Conservation (phyloP, 495 filamentous ascomycete genomes). For the Penicillium ochrochloron region DNA sequence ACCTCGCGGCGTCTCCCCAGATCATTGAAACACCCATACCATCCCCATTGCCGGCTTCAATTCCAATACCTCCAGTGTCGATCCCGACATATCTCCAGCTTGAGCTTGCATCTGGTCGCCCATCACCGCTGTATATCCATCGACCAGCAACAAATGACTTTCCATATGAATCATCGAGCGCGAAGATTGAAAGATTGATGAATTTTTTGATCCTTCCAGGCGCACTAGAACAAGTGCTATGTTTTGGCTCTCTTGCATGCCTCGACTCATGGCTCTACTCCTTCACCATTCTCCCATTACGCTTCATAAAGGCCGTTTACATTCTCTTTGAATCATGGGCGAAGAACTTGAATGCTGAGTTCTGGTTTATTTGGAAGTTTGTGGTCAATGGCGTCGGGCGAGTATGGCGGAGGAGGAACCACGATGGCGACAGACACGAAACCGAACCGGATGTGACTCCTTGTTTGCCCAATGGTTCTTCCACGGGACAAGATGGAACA, state of each 20-base stretch:
- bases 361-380: constrained; percentile 68
- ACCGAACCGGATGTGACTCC: constrained; percentile 35
- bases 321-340: constrained; percentile 77
- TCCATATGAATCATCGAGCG: constrained; percentile 93
- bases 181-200: constrained; percentile 90
- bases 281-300: constrained; percentile 90
- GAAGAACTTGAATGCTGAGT: constrained; percentile 66
- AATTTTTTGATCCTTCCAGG: constrained; percentile 86
- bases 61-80: constrained; percentile 84
- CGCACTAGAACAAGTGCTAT: constrained; percentile 81
- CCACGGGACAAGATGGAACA: constrained; percentile 13
- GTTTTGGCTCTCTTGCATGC: constrained; percentile 88
- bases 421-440: constrained; percentile 24
- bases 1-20: constrained; percentile 34
- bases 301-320: constrained; percentile 82
- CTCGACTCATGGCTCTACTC: constrained; percentile 97
- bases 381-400: constrained; percentile 75
- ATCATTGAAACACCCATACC: constrained; percentile 48
- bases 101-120: constrained; percentile 78
- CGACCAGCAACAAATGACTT: constrained; percentile 72
- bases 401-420: constrained; percentile 69
- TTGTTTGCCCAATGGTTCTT: constrained; percentile 24
- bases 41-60: constrained; percentile 69
- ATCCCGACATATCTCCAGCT: constrained; percentile 88
- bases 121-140: constrained; percentile 88